phyloP scores from a whole-genome alignment of 305 asterid genomes.

The Solanum chacoense region DNA sequence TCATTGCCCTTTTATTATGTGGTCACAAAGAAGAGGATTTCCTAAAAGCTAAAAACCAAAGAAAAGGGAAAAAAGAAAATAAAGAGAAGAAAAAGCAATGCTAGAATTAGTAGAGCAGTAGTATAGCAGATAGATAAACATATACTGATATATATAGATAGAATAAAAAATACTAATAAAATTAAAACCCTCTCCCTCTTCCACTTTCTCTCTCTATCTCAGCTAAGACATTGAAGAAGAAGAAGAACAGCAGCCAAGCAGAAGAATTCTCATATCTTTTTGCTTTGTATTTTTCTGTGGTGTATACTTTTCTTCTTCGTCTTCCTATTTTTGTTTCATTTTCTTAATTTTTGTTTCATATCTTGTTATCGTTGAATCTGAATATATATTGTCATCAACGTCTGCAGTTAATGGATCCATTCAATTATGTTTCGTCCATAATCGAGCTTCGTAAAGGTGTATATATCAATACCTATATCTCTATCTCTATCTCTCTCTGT shows the following conservation, averaged over 20 bases:
- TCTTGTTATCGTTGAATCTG: background rate
- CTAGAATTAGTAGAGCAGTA: background rate
- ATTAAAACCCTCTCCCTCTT: background rate
- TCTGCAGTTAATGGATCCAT: constrained; percentile 37
- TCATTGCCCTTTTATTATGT: constrained; percentile 5
- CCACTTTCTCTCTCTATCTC: background rate
- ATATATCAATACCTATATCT: background rate
- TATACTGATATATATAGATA: background rate
- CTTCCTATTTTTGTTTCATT: background rate
- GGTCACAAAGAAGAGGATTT: constrained; percentile 10
- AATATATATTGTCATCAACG: background rate
- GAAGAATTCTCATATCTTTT: constrained; percentile 1
- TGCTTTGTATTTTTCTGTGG: background rate
- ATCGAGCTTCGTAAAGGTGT: constrained; percentile 51
- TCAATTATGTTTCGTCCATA: constrained; percentile 37
- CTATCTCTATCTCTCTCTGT: constrained; percentile 1
- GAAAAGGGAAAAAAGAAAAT: background rate
- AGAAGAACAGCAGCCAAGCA: background rate
- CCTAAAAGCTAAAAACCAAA: constrained; percentile 9
- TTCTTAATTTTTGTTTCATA: background rate
- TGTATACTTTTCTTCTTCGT: background rate
- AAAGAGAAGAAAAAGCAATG: background rate
- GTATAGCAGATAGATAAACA: background rate
- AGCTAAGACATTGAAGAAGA: constrained; percentile 7
- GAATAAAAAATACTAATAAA: background rate